Base-by-base conservation (phyloP, 306 rosid genomes). In the Lathyrus tuberosus region DNA sequence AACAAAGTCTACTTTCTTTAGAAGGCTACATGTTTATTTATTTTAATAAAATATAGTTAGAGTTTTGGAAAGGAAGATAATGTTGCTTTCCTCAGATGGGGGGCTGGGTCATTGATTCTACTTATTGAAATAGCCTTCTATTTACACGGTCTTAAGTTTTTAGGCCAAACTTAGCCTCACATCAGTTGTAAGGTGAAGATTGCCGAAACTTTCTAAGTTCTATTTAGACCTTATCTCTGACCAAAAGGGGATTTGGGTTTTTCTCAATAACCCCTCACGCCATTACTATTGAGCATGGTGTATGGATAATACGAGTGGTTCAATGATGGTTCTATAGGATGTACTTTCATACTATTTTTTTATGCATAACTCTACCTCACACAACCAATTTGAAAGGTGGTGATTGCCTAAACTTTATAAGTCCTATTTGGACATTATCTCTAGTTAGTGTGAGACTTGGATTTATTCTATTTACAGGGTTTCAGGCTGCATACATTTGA, bases 121-220 rank as follows among this genome's bases (percentile, higher is more conserved):
- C 33, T 69, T 44, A 7, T 10, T 16, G 38, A 75, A 53, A 66
- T 48, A 61, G 6, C 56, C 64, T 67, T 53, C 60, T 30, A 11
- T 22, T 20, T 7, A 24, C 6, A 24, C 3, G 14, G 57, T 51
- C 57, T 51, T 49, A 49, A 22, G 28, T 17, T 17, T 3, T 17
- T 51, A 17, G 57, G 28, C 57, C 26, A 51, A 51, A 51, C 28
- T 18, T 24, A 53, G 13, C 60, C 60, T 11, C 60, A 11, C 60
- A 22, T 22, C 15, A 53, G 16, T 11, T 53, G 33, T 53, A 53
- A 22, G 60, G 15, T 53, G 60, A 11, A 31, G 60, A 53, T 53
- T 53, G 4, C 33, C 9, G 3, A 53, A 53, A 14, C 10, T 53
- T 53, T 53, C 5, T 53, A 20, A 53, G 31, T 30, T 53, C 33